Evolutionary conservation across 257 asterid genomes (phyloP).

Genomic region (Nicotiana undulata): DNA sequence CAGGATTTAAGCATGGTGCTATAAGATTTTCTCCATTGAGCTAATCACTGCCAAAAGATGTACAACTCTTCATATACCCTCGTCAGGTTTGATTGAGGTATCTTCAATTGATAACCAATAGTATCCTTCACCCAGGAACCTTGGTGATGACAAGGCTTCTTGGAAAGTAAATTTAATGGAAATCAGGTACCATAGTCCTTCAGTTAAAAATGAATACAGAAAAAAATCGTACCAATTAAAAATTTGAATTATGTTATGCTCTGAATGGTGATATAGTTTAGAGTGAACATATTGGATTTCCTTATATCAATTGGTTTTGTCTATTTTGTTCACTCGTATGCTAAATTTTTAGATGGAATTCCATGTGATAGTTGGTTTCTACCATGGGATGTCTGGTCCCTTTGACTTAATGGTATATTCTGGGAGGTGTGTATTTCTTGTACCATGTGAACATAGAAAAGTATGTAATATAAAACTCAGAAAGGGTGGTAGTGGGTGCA

Average conservation of each 20-base stretch:
- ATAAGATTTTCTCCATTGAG: too few relatives aligned
- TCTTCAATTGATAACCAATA: too few relatives aligned
- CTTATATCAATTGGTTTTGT: neutral
- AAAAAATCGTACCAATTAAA: neutral
- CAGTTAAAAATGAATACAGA: neutral
- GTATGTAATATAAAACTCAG: neutral
- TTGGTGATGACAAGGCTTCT: too few relatives aligned
- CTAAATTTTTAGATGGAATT: neutral
- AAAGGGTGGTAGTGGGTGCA: neutral
- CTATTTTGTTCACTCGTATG: neutral
- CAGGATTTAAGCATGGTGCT: neutral
- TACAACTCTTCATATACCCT: too few relatives aligned
- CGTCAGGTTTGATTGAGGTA: too few relatives aligned
- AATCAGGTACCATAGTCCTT: neutral
- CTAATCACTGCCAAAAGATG: too few relatives aligned
- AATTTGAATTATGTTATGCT: too few relatives aligned
- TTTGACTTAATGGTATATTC: neutral
- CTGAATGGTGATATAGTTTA: neutral
- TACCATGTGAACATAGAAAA: neutral
- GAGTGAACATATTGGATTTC: neutral
- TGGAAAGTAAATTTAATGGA: neutral
- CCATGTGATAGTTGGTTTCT: neutral
- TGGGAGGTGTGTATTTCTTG: neutral
- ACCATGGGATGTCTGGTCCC: neutral
- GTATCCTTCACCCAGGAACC: too few relatives aligned